These are phyloP conservation scores for Selaginella moellendorffii DNA, from an alignment of 75 land plant species.

Conservation along the genomic window DNA sequence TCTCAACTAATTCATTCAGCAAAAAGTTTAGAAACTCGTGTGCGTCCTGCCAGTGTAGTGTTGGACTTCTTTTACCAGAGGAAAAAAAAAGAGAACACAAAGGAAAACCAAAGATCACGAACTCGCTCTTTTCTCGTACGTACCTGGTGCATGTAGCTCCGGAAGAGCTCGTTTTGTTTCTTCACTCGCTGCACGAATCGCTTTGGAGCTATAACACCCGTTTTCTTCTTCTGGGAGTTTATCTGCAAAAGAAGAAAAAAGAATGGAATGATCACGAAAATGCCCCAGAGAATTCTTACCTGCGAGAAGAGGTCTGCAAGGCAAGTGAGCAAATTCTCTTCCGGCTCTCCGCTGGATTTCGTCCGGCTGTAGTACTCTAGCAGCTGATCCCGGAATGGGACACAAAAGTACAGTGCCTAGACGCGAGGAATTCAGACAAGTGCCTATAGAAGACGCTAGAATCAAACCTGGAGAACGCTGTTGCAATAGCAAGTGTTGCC, in stretches of 20 bases:
- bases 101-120: no score
- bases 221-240: slow-evolving; percentile 93
- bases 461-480: slow-evolving; percentile 58
- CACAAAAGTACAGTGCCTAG: slow-evolving; percentile 97
- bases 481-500: slow-evolving; percentile 91
- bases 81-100: background rate
- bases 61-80: background rate
- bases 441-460: no score
- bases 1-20: slow-evolving; percentile 93
- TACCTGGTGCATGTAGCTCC: slow-evolving; percentile 99
- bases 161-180: slow-evolving; percentile 91
- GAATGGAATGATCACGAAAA: background rate
- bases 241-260: slow-evolving; percentile 52
- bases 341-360: slow-evolving; percentile 59
- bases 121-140: background rate
- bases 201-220: slow-evolving; percentile 95
- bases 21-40: slow-evolving; percentile 91
- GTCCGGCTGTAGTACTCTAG: slow-evolving; percentile 63
- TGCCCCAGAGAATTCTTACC: no score
- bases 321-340: slow-evolving; percentile 88
- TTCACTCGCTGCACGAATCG: slow-evolving; percentile 89
- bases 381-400: slow-evolving; percentile 86
- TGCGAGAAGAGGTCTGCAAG: slow-evolving; percentile 79
- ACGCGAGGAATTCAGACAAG: slow-evolving; percentile 8
- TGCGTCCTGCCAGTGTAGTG: slow-evolving; percentile 55